Percentiles rank a stretch among this genome's conserved stretches.
Evolutionary conservation across 345 rosid genomes (phyloP).

Genomic region (Kandelia obovata): DNA sequence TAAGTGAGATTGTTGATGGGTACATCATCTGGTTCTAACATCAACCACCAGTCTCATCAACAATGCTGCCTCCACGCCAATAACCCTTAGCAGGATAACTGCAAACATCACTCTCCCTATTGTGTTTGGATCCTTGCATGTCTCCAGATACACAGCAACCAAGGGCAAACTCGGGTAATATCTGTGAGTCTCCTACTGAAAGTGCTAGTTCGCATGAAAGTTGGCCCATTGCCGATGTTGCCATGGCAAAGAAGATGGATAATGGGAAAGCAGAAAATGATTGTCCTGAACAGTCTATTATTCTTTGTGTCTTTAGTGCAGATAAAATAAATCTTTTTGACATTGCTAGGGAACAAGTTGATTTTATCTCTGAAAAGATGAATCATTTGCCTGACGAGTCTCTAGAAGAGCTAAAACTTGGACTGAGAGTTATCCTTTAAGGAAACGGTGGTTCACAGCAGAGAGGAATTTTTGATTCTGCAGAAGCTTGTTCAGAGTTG

Average conservation of each 20-base stretch:
- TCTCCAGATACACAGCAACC: constrained; percentile 59
- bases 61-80: constrained; percentile 89
- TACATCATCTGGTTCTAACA: constrained; percentile 85
- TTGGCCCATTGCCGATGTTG: constrained; percentile 76
- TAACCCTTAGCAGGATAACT: constrained; percentile 60
- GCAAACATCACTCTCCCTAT: constrained; percentile 62
- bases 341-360: constrained; percentile 86
- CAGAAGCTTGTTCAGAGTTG: constrained; percentile 80
- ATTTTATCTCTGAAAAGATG: constrained; percentile 72
- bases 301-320: constrained; percentile 54
- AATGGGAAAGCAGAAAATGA: constrained; percentile 66
- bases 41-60: constrained; percentile 53
- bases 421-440: constrained; percentile 70
- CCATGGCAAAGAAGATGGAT: constrained; percentile 57
- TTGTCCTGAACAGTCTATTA: constrained; percentile 61
- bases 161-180: constrained; percentile 63
- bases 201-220: constrained; percentile 97
- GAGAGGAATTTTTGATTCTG: constrained; percentile 70
- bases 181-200: constrained; percentile 90
- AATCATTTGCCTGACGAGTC: constrained; percentile 63
- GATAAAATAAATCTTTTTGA: constrained; percentile 80
- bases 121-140: constrained; percentile 61
- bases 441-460: constrained; percentile 80
- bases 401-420: constrained; percentile 74
- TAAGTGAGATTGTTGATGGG: constrained; percentile 48